Conservation (phyloP, 257 asterid genomes). For the Nicotiana tabacum region DNA sequence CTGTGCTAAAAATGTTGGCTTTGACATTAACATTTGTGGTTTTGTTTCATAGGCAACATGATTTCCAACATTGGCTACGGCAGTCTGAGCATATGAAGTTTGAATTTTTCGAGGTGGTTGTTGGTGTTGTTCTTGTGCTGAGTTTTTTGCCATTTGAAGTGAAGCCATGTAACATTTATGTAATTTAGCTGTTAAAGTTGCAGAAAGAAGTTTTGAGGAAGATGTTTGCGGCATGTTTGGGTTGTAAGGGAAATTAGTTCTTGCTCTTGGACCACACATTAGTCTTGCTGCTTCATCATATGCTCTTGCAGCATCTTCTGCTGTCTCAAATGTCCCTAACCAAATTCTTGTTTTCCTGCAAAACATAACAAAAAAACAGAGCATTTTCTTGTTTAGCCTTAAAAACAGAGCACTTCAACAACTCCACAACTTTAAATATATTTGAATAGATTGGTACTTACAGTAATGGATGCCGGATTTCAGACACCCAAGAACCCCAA, state of each 20-base stretch:
- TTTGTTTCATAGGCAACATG: slow-evolving; percentile 2
- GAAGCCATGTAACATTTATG: slow-evolving; percentile 64
- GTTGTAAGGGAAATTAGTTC: slow-evolving; percentile 58
- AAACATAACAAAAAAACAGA: background rate
- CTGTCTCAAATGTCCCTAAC: slow-evolving; percentile 86
- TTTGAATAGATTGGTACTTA: slow-evolving; percentile 13
- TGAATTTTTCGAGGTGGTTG: background rate
- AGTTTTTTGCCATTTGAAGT: slow-evolving; percentile 34
- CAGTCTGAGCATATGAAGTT: background rate
- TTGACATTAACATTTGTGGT: background rate
- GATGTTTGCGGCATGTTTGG: slow-evolving; percentile 42
- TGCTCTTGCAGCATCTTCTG: slow-evolving; percentile 83
- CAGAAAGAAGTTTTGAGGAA: slow-evolving; percentile 46
- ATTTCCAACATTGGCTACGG: background rate
- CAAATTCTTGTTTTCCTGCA: slow-evolving; percentile 79
- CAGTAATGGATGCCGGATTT: slow-evolving; percentile 84
- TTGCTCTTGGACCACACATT: slow-evolving; percentile 70
- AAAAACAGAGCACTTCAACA: too few species aligned
- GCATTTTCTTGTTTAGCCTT: too few species aligned
- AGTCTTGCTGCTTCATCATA: slow-evolving; percentile 81
- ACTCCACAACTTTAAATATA: background rate
- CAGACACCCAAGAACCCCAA: slow-evolving; percentile 96
- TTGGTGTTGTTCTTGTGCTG: slow-evolving; percentile 8
- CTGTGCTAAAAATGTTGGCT: background rate
- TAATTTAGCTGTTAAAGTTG: slow-evolving; percentile 63